Conservation (phyloP, 2,329 filamentous ascomycete species). For the Mycosphaerella sp. region DNA sequence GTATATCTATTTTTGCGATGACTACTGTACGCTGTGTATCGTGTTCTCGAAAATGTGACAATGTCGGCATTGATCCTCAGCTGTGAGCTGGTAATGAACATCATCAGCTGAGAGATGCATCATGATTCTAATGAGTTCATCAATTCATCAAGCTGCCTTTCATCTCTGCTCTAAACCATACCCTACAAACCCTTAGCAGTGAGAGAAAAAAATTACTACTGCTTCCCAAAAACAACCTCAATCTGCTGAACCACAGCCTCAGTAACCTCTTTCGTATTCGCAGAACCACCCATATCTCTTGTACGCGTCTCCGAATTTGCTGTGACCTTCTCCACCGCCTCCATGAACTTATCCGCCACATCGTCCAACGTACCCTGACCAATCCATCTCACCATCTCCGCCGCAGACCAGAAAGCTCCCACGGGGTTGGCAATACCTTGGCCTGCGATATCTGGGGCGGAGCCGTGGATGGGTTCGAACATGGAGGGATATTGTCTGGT, state of each 20-base stretch:
- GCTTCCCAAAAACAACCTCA: conserved; percentile 37
- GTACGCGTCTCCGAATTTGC: conserved; percentile 49
- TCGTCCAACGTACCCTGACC: conserved; percentile 46
- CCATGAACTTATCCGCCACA: conserved; percentile 53
- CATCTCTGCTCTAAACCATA: too few species aligned
- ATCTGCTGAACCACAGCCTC: conserved; percentile 52
- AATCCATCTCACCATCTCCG: conserved; percentile 62
- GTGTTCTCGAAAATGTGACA: too few species aligned
- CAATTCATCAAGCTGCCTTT: too few species aligned
- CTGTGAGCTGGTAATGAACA: too few species aligned
- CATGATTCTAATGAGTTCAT: too few species aligned
- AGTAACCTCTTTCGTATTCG: conserved; percentile 54
- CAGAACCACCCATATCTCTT: conserved; percentile 54
- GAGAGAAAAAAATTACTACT: conserved; percentile 1
- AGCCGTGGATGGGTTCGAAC: conserved; percentile 55
- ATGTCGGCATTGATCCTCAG: too few species aligned
- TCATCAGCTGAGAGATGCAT: too few species aligned
- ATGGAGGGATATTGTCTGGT: conserved; percentile 54
- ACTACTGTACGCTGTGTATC: too few species aligned
- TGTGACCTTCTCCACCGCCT: conserved; percentile 56
- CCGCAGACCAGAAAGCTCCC: conserved; percentile 63
- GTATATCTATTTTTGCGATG: too few species aligned
- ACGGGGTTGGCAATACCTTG: conserved; percentile 59
- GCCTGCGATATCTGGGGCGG: conserved; percentile 52
- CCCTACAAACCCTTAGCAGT: too few species aligned